Conservation (phyloP, 352 stramenopile species). For the Globisporangium okanoganense region DNA sequence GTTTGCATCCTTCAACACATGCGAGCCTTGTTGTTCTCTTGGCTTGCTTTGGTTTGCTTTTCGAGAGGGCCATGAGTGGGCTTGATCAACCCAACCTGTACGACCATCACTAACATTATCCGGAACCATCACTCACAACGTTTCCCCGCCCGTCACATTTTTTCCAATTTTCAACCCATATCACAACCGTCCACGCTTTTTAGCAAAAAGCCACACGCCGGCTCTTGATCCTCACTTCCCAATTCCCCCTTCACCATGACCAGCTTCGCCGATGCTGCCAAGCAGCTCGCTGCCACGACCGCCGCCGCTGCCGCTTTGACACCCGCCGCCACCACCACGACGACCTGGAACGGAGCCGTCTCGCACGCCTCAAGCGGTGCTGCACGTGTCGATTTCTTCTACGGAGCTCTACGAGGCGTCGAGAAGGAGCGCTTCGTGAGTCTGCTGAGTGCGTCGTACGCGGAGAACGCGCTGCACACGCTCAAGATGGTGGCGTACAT, state of each 20-base stretch:
- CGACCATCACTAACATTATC: background rate
- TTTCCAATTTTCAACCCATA: background rate
- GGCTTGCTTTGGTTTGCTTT: too few relatives aligned
- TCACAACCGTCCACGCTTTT: background rate
- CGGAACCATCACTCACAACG: background rate
- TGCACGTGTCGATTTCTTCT: conserved; percentile 48
- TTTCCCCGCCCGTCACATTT: background rate
- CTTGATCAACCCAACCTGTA: background rate
- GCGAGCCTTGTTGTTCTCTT: too few relatives aligned
- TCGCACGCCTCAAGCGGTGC: conserved; percentile 31
- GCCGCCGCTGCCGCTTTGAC: background rate
- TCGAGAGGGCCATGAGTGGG: too few relatives aligned
- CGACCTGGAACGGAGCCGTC: conserved; percentile 39
- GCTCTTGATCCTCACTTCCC: conserved; percentile 13
- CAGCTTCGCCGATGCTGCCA: conserved; percentile 25
- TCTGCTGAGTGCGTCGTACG: conserved; percentile 35
- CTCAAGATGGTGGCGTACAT: conserved; percentile 54
- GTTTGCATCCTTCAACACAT: too few relatives aligned
- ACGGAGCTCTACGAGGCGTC: conserved; percentile 24
- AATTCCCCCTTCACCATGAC: conserved; percentile 8
- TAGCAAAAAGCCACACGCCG: too few relatives aligned
- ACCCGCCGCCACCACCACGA: conserved; percentile 5
- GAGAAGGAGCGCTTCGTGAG: conserved; percentile 22
- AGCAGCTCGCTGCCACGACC: conserved; percentile 16
- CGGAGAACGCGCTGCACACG: conserved; percentile 44